Conservation (phyloP, 768 basidiomycete genomes). For the Lactarius sanguifluus region DNA sequence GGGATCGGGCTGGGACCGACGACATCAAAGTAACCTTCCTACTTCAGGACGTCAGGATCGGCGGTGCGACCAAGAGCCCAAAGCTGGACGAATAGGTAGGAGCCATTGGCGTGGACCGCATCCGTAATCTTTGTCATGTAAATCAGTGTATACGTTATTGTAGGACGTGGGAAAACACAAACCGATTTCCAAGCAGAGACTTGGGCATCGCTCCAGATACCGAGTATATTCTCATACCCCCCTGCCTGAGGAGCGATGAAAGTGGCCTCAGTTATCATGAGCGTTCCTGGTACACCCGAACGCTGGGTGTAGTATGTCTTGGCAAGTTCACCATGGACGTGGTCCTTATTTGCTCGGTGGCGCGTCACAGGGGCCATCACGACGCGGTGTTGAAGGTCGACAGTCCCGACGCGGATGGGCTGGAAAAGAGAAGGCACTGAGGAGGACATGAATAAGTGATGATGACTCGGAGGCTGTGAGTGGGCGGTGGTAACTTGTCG, state of each 20-base stretch:
- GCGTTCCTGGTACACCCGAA: slow-evolving; percentile 46
- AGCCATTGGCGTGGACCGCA: slow-evolving; percentile 55
- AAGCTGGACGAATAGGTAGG: slow-evolving; percentile 54
- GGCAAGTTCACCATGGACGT: slow-evolving; percentile 41
- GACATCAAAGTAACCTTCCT: slow-evolving; percentile 37
- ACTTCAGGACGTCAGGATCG: slow-evolving; percentile 35
- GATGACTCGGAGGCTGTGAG: background rate
- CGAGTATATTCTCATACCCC: slow-evolving; percentile 53
- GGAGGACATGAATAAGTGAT: slow-evolving; percentile 11
- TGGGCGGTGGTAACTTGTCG: background rate
- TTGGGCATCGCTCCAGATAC: slow-evolving; percentile 65
- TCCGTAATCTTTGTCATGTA: slow-evolving; percentile 48
- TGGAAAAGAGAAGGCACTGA: slow-evolving; percentile 41
- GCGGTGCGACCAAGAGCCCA: slow-evolving; percentile 56
- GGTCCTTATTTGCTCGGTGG: slow-evolving; percentile 38
- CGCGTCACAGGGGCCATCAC: slow-evolving; percentile 57
- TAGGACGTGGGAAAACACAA: background rate
- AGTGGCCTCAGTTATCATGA: slow-evolving; percentile 59
- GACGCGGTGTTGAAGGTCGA: slow-evolving; percentile 49
- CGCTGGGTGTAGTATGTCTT: slow-evolving; percentile 53
- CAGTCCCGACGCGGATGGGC: slow-evolving; percentile 45
- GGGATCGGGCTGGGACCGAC: slow-evolving; percentile 35
- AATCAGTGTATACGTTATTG: background rate
- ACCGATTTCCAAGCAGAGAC: slow-evolving; percentile 51
- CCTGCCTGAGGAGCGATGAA: slow-evolving; percentile 51